A percentile compares a stretch with the other conserved stretches of the same genome.
Conservation (phyloP, 331 rosid genomes). For the Malus hybrid region DNA sequence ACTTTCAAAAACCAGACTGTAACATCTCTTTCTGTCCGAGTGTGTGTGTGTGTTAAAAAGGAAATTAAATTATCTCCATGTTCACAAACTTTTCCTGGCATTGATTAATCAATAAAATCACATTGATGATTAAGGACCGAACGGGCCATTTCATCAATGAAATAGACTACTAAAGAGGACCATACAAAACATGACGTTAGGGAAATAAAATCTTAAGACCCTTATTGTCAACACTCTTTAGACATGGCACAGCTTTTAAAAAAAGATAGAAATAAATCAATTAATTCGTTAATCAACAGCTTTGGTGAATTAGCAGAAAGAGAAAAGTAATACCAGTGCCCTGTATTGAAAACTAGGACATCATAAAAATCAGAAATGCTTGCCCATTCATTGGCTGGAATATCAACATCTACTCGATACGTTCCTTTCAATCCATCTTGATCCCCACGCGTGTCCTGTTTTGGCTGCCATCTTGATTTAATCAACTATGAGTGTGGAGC, state of each 20-base stretch:
- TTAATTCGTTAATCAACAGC: not conserved
- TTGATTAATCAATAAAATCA: not conserved
- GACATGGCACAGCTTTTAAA: not conserved
- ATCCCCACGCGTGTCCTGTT: constrained; percentile 24
- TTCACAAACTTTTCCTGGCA: not conserved
- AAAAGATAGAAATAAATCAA: not conserved
- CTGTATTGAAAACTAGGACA: constrained; percentile 79
- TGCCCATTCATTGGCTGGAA: constrained; percentile 85
- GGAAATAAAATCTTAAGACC: not conserved
- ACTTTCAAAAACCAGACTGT: not conserved
- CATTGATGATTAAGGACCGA: not conserved
- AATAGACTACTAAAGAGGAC: not conserved
- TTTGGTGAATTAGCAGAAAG: constrained; percentile 13
- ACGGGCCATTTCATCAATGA: not conserved
- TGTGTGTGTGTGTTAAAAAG: not conserved
- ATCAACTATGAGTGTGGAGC: constrained; percentile 50
- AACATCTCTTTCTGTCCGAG: not conserved
- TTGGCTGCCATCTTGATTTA: constrained; percentile 77
- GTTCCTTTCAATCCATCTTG: constrained; percentile 54
- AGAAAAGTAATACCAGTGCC: constrained; percentile 66
- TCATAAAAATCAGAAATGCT: constrained; percentile 64
- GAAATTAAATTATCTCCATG: not conserved
- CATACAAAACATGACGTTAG: not conserved
- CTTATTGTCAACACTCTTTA: not conserved
- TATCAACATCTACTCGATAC: constrained; percentile 75